Evolutionary conservation across 768 basidiomycete genomes (phyloP).

Genomic region (Crucibulum laeve): DNA sequence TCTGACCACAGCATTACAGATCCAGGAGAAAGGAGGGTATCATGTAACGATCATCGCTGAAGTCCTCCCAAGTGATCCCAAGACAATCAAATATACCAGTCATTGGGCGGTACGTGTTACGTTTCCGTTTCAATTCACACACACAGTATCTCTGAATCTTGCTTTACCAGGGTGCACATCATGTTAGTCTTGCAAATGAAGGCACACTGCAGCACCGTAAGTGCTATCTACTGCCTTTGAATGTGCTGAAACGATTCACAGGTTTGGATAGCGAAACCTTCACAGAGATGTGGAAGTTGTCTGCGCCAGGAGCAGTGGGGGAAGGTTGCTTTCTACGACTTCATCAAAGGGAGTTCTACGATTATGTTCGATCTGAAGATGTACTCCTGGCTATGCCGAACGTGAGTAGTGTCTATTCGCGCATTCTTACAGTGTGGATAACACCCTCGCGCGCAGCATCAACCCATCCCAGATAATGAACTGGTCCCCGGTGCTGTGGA

Average conservation of each 20-base stretch:
- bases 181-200: constrained; percentile 55
- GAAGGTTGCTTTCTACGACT: constrained; percentile 65
- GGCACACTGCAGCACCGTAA: constrained; percentile 42
- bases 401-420: too few species aligned
- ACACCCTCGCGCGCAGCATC: constrained; percentile 12
- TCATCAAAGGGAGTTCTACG: constrained; percentile 54
- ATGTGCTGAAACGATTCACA: constrained; percentile 17
- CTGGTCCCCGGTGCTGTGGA: constrained; percentile 35
- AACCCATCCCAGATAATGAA: constrained; percentile 31
- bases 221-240: background rate
- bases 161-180: constrained; percentile 65
- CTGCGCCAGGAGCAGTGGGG: constrained; percentile 45
- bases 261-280: constrained; percentile 71
- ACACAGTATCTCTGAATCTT: background rate
- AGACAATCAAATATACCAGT: constrained; percentile 57
- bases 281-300: constrained; percentile 64
- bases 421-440: background rate
- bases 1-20: constrained; percentile 54
- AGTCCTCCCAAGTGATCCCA: constrained; percentile 16
- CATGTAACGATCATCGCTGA: constrained; percentile 41
- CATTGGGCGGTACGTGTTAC: constrained; percentile 58
- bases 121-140: background rate
- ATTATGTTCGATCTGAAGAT: constrained; percentile 27
- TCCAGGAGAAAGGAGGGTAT: constrained; percentile 53
- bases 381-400: too few species aligned